Percentiles rank a stretch among this genome's conserved stretches.
These are phyloP conservation scores for Coelastrella sp. DNA, from an alignment of 139 green algal species.

Conservation along the genomic window DNA sequence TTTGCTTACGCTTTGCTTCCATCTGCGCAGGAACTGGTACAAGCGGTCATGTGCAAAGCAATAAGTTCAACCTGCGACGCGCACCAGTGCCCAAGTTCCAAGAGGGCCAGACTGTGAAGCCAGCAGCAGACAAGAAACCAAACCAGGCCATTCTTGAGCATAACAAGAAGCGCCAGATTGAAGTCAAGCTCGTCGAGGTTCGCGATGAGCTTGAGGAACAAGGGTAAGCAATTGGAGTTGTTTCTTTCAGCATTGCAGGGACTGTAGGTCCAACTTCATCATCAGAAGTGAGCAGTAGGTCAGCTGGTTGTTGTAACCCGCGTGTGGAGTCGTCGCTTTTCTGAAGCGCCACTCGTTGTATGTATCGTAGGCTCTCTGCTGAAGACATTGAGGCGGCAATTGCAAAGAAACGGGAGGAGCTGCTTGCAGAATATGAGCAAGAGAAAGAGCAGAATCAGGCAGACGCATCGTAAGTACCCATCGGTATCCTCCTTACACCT, in stretches of 20 bases:
- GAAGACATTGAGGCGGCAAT: conserved; percentile 48
- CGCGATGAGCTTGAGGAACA: conserved; percentile 88
- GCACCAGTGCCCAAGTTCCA: conserved; percentile 51
- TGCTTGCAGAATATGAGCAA: conserved; percentile 34
- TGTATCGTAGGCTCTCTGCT: conserved; percentile 20
- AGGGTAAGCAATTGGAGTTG: conserved; percentile 64
- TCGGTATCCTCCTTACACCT: too few species aligned
- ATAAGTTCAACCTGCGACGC: conserved; percentile 93
- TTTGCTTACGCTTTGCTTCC: not conserved
- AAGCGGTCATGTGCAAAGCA: conserved; percentile 95
- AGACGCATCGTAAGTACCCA: not conserved
- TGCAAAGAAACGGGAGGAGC: conserved; percentile 8
- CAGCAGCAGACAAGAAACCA: conserved; percentile 68
- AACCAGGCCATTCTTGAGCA: conserved; percentile 95
- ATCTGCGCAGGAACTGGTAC: conserved; percentile 84
- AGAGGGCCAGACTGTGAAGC: conserved; percentile 18
- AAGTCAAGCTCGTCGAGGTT: conserved; percentile 90
- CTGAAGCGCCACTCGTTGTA: too few species aligned
- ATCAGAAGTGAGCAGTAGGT: too few species aligned
- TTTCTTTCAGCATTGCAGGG: not conserved
- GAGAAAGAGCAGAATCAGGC: conserved; percentile 4
- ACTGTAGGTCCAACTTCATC: too few species aligned
- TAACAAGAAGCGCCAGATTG: conserved; percentile 94
- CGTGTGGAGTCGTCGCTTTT: too few species aligned
- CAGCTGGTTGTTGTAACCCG: too few species aligned